Evolutionary conservation across 202 grass and related monocot species (phyloP), one percentile per base, ranked within the genome.

Genomic region (Bolboschoenoplectus hybrid): DNA sequence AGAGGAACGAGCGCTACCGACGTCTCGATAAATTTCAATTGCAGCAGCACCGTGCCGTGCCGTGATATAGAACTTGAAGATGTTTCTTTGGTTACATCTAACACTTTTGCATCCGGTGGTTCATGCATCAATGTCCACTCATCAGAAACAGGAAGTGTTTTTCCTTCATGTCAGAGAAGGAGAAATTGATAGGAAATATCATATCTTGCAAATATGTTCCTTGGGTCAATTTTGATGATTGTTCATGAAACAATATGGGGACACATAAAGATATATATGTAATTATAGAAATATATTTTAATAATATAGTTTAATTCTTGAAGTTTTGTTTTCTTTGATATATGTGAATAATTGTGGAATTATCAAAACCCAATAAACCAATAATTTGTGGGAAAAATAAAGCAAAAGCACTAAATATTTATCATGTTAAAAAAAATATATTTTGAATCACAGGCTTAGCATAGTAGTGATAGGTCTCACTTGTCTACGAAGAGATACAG

Each of bases 1-100:
- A 65, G 74, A n/a, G 94, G 94, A 85, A 97, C 92, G 3, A 94
- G 90, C 14, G 72, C 65, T 38, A 89, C 90, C 14, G 81, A 87
- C 14, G 65, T 87, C 2, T 91, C 90, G 6, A 17, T 97, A 14
- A 90, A 66, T 45, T 86, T 97, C 3, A 78, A 74, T 7, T 97
- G 94, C 72, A 94, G 94, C 11, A 76, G 36, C 0, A 63, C 64
- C 16, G 56, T 91, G 3, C 84, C 9, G 7, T 95, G 93, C 4
- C 79, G 83, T 5, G 67, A 87, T 11, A 86, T 94, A 38, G n/a
- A 52, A 14, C 85, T 97, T 66, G 49, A 88, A 6, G 83, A 90
- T 51, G 72, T 97, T 61, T 86, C 82, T 20, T 84, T 97, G 45
- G 84, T 84, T 3, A 82, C 80, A 75, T 49, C 80, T 60, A 62